Evolutionary conservation across 805 yeast genomes (phyloP), one percentile per base, ranked within the genome.

Genomic region (Barnettozyma sp.): DNA sequence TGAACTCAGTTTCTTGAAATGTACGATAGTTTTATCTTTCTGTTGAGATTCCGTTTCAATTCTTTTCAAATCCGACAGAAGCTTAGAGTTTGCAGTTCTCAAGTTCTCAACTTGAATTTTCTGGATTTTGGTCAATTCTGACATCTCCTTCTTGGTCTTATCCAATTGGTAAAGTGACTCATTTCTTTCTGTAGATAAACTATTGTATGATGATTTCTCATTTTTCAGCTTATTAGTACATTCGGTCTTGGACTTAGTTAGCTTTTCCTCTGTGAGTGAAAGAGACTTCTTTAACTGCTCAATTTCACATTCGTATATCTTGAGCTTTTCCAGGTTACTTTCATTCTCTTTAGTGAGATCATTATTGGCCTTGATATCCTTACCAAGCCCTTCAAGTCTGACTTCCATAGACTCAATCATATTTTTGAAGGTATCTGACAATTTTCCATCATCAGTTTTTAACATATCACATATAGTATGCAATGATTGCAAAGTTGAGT

Each of bases 191-290:
- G 40, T 46, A 6, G 43, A 40, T 1, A 59, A 44, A 13, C 60
- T 47, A 17, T 53, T 52, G 24, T 55, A 44, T 4, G 63, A 50
- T 18, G 60, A 63, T 14, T 45, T 46, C 41, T 63, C 67, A 1
- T 64, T 56, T 15, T 56, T 48, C 14, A 64, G 27, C 41, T 63
- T 61, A 29, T 57, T 54, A 17, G 64, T 63, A 30, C 49, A 58
- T n/a, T 46, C 50, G 4, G 53, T 44, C 25, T 50, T 46, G 7
- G 37, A 44, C 36, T 40, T 50, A 27, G 34, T 32, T 22, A 33
- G 39, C 44, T 34, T 48, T 28, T 32, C 50, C 10, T 40, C 53
- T 8, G n/a, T n/a, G n/a, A n/a, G n/a, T n/a, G n/a, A n/a, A n/a
- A n/a, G n/a, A 20, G 24, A 24, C 10, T 36, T 22, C 2, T 21